phyloP scores from a whole-genome alignment of 2,329 filamentous ascomycete species.

The Massarina eburnea region DNA sequence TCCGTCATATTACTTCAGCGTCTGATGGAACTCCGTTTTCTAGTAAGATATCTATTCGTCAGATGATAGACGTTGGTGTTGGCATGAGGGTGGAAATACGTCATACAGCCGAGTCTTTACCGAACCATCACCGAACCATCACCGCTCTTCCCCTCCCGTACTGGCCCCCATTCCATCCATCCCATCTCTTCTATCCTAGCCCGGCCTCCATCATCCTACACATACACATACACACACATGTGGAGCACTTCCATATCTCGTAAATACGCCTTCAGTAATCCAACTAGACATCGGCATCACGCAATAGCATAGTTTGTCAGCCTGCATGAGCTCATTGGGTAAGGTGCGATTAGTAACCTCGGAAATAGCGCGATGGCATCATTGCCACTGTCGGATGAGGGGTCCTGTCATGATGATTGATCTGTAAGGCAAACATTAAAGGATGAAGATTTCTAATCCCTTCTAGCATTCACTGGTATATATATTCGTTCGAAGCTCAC shows the following conservation, averaged over 20 bases:
- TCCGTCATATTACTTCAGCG: too few relatives aligned
- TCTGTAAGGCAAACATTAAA: neutral
- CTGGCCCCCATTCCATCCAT: too few relatives aligned
- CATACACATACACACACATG: too few relatives aligned
- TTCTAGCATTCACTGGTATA: slow-evolving; percentile 23
- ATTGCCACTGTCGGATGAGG: slow-evolving; percentile 24
- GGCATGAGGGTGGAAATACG: too few relatives aligned
- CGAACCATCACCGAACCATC: too few relatives aligned
- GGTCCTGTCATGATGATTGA: neutral
- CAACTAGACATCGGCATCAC: slow-evolving; percentile 15
- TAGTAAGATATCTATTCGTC: too few relatives aligned
- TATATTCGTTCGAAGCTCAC: slow-evolving; percentile 11
- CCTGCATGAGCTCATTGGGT: slow-evolving; percentile 17
- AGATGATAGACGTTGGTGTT: too few relatives aligned
- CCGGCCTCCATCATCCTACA: too few relatives aligned
- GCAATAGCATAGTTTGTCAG: slow-evolving; percentile 33
- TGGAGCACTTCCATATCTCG: neutral
- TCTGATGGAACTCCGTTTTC: too few relatives aligned
- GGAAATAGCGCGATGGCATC: slow-evolving; percentile 37
- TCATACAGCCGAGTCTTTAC: too few relatives aligned
- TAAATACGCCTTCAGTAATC: neutral
- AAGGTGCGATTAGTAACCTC: slow-evolving; percentile 30
- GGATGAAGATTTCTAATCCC: slow-evolving; percentile 32
- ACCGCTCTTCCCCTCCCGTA: too few relatives aligned
- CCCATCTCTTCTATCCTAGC: too few relatives aligned